Base-by-base conservation (phyloP, 1,284 basidiomycete species). In the Boletus smithii region DNA sequence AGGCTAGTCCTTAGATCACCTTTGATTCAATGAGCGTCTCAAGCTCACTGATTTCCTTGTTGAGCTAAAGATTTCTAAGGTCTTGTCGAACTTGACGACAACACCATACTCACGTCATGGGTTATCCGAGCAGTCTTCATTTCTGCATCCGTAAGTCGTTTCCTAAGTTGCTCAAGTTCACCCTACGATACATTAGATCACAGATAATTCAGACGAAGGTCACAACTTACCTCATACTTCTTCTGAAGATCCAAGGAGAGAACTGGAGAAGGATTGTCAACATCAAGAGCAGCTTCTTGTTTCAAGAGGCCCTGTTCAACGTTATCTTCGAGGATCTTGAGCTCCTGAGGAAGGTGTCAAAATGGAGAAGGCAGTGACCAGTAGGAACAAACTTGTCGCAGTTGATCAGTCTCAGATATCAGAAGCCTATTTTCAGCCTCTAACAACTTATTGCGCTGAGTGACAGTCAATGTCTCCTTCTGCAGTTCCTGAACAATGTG, bases 21-120 rank as follows among this genome's bases (percentile, higher is more conserved):
- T 97, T 95, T 48, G 89, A 81, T 67, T 97, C 93, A 30, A 95
- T 83, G 36, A 97, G 73, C 48, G 83, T 79, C 67, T 97, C 93
- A 18, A 97, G 76, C 64, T 95, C 91, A 43, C 84, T 81, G 42
- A 95, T 89, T 69, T 95, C 91, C 61, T 92, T 91, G 68, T 92
- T 89, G 52, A 92, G 77, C 88, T 93, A 58, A 18, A 53, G 11
- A 26, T 50, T 41, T 30, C 29, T 36, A 39, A 49, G 44, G 18
- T 54, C 38, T 46, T 43, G 41, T 46, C 41, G 42, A 31, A 18
- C 24, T 36, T 22, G 34, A 44, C 16, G 8, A 23, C 7, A 35
- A 40, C 33, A 17, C 1, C 31, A 23, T 5, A 69, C 81, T 42
- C 63, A 88, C 88, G 60, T 88, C 83, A 60, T 87, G 83, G n/a